These are phyloP conservation scores for Candida ipomoeae DNA, from an alignment of 805 yeast genomes.

Conservation along the genomic window DNA sequence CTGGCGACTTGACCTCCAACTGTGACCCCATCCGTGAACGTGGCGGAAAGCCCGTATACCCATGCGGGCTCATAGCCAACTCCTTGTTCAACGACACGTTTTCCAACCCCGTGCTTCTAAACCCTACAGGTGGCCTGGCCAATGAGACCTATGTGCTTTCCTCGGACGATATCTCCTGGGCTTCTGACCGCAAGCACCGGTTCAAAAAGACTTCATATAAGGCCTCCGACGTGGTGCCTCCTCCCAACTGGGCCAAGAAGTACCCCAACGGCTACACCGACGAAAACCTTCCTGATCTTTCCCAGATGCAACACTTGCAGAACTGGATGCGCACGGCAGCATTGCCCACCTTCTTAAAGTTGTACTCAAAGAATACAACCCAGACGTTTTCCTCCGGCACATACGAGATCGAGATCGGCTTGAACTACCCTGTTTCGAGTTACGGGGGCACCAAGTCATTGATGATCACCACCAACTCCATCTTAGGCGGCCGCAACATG, in stretches of 20 bases:
- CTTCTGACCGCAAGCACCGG: constrained; percentile 59
- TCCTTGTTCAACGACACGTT: constrained; percentile 89
- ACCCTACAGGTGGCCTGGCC: constrained; percentile 38
- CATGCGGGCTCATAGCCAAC: constrained; percentile 94
- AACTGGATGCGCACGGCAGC: constrained; percentile 99
- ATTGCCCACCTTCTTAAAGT: constrained; percentile 79
- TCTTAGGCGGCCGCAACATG: constrained; percentile 84
- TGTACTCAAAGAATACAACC: constrained; percentile 70
- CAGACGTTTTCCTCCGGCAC: constrained; percentile 57
- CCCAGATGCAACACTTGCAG: constrained; percentile 78
- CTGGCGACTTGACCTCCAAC: constrained; percentile 41
- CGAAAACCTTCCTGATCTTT: constrained; percentile 70
- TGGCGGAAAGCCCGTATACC: constrained; percentile 56
- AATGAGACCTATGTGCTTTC: constrained; percentile 45
- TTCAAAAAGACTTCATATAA: constrained; percentile 71
- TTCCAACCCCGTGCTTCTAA: constrained; percentile 45
- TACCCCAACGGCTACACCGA: constrained; percentile 89
- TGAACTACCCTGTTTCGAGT: constrained; percentile 75
- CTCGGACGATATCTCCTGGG: constrained; percentile 76
- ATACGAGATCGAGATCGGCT: constrained; percentile 61
- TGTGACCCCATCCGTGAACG: constrained; percentile 42
- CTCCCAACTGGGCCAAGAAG: constrained; percentile 80
- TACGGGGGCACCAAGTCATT: constrained; percentile 89
- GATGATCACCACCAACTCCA: constrained; percentile 74
- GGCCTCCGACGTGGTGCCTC: constrained; percentile 76